Percentiles rank a stretch among this genome's conserved stretches.
Evolutionary conservation across 768 basidiomycete genomes (phyloP).

Genomic region (Boletus subparvulus): DNA sequence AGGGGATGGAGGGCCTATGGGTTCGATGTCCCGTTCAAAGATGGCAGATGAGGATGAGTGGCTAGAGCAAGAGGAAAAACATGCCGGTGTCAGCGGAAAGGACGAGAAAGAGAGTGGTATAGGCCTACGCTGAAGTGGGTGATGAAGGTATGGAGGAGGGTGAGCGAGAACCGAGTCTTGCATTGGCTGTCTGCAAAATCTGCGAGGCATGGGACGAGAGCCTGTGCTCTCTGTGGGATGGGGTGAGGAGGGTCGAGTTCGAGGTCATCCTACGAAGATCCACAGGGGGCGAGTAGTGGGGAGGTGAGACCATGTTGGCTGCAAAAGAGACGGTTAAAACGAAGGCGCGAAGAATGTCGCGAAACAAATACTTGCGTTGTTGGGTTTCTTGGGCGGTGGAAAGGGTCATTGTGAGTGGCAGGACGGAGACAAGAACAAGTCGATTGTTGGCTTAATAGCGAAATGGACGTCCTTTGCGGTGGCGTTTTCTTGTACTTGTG

Average conservation of each 20-base stretch:
- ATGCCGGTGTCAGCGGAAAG: constrained; percentile 7
- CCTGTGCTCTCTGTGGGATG: constrained; percentile 38
- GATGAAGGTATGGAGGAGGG: constrained; percentile 78
- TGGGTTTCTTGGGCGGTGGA: constrained; percentile 16
- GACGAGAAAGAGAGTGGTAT: constrained; percentile 7
- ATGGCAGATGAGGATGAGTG: constrained; percentile 87
- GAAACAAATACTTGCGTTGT: constrained; percentile 14
- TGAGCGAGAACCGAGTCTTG: constrained; percentile 58
- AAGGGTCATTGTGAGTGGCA: constrained; percentile 15
- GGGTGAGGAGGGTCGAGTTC: constrained; percentile 40
- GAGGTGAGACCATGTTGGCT: constrained; percentile 20
- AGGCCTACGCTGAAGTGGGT: constrained; percentile 71
- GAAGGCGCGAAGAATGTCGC: not conserved
- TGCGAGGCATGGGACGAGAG: constrained; percentile 48
- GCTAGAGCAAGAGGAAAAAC: constrained; percentile 2
- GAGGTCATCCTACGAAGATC: constrained; percentile 62
- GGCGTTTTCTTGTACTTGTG: constrained; percentile 11
- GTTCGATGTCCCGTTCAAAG: constrained; percentile 90
- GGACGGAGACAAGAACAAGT: constrained; percentile 9
- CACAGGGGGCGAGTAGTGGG: constrained; percentile 34
- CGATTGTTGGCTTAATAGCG: constrained; percentile 19
- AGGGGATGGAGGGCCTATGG: constrained; percentile 39
- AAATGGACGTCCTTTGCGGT: constrained; percentile 17
- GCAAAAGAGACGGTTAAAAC: not conserved
- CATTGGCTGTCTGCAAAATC: constrained; percentile 42